A percentile compares a stretch with the other conserved stretches of the same genome.
Evolutionary conservation across 495 filamentous ascomycete species (phyloP).

Genomic region (Aspergillus funiculosus): DNA sequence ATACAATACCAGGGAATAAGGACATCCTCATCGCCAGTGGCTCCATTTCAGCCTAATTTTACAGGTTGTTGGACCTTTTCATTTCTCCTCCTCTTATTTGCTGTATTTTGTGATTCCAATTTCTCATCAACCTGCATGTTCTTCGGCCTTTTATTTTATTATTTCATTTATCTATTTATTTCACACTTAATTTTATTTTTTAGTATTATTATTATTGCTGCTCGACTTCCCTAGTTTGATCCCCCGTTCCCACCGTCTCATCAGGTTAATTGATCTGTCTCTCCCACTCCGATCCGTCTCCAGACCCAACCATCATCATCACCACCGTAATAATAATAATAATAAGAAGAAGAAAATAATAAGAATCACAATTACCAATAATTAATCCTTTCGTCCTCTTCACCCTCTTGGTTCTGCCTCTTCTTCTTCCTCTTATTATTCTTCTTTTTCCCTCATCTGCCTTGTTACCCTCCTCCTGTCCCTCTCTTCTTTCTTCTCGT

Average conservation of each 20-base stretch:
- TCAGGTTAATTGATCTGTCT: conserved; percentile 8
- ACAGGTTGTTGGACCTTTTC: too few relatives aligned
- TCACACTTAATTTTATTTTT: neutral
- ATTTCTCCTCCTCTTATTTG: too few relatives aligned
- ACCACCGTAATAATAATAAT: neutral
- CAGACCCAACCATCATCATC: too few relatives aligned
- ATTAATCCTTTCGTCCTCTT: conserved; percentile 2
- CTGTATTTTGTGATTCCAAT: too few relatives aligned
- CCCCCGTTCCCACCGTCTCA: conserved; percentile 10
- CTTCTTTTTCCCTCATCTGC: conserved; percentile 1
- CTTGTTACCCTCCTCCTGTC: conserved; percentile 3
- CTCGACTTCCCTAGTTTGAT: neutral
- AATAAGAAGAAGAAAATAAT: conserved; percentile 7
- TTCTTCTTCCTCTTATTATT: neutral
- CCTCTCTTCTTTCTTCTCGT: conserved; percentile 12
- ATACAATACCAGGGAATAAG: too few relatives aligned
- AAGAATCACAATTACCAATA: conserved; percentile 3
- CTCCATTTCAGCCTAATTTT: conserved; percentile 16
- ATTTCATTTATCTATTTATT: too few relatives aligned
- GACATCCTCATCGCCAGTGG: conserved; percentile 1
- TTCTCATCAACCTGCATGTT: neutral
- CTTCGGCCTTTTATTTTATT: too few relatives aligned
- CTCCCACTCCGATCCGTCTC: neutral
- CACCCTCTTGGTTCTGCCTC: neutral
- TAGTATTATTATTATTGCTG: neutral